Conservation (phyloP, 106 monocot genomes). For the Phalaenopsis equestris region DNA sequence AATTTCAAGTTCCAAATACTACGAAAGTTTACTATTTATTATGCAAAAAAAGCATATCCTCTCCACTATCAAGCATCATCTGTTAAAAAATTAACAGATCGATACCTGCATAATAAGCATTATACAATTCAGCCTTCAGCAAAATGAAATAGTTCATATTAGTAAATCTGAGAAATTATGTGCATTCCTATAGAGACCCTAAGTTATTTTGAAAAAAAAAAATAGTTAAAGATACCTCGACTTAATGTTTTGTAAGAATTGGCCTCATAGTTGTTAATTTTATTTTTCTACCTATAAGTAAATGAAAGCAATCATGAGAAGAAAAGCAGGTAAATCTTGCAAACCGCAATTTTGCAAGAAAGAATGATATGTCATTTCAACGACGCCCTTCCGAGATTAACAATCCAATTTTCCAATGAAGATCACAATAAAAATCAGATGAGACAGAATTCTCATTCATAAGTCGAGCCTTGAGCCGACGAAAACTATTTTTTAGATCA, state of each 20-base stretch:
- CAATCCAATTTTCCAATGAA: neutral
- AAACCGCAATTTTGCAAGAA: neutral
- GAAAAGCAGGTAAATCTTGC: neutral
- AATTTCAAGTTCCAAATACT: too few relatives aligned
- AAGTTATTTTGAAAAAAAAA: too few relatives aligned
- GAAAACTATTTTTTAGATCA: too few relatives aligned
- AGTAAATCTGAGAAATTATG: neutral
- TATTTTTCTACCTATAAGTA: neutral
- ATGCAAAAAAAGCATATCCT: too few relatives aligned
- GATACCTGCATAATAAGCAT: neutral
- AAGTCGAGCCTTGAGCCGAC: too few relatives aligned
- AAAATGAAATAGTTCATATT: neutral
- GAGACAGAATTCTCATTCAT: neutral
- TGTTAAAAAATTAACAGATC: too few relatives aligned
- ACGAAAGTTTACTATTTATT: too few relatives aligned
- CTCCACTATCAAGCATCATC: too few relatives aligned
- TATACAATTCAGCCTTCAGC: neutral
- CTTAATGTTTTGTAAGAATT: too few relatives aligned
- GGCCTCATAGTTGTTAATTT: neutral
- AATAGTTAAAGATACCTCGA: too few relatives aligned
- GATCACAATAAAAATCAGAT: neutral
- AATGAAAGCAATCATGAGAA: neutral
- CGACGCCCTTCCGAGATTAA: neutral
- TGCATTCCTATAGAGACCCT: neutral
- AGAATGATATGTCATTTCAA: neutral